phyloP scores from a whole-genome alignment of 371 early-diverging fungal genomes.

The Rhizomucor pusillus region DNA sequence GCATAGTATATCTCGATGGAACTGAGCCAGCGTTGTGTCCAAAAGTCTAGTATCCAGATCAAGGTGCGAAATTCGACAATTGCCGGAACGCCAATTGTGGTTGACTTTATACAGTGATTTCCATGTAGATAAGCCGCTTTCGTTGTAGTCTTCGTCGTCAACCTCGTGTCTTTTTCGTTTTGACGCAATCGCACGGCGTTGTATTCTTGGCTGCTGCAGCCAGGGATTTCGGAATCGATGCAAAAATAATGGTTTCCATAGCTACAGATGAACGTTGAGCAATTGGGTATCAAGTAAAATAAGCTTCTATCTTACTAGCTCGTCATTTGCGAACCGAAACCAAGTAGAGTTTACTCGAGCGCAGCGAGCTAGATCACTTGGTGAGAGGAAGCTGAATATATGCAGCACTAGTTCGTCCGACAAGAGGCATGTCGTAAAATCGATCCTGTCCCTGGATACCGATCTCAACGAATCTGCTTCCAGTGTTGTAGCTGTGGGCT shows the following conservation, averaged over 20 bases:
- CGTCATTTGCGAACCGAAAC: slow-evolving; percentile 45
- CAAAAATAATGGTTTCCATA: slow-evolving; percentile 50
- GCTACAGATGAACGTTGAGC: slow-evolving; percentile 12
- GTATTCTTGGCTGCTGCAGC: slow-evolving; percentile 1
- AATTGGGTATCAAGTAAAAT: not conserved
- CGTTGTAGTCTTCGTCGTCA: not conserved
- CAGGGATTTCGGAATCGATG: slow-evolving; percentile 25
- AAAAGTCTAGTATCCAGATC: slow-evolving; percentile 1
- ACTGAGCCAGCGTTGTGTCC: slow-evolving; percentile 9
- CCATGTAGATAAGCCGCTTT: slow-evolving; percentile 26
- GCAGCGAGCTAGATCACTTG: slow-evolving; percentile 41
- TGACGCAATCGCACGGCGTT: not conserved
- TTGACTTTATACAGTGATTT: slow-evolving; percentile 38
- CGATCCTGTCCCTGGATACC: slow-evolving; percentile 5
- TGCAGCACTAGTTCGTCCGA: slow-evolving; percentile 48
- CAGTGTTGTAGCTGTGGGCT: not conserved
- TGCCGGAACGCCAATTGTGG: slow-evolving; percentile 46
- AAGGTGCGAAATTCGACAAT: slow-evolving; percentile 23
- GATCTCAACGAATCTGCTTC: not conserved
- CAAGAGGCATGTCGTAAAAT: slow-evolving; percentile 26
- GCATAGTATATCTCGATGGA: slow-evolving; percentile 14
- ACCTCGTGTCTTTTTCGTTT: not conserved
- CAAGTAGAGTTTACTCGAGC: slow-evolving; percentile 37
- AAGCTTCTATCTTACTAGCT: slow-evolving; percentile 26
- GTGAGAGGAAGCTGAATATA: slow-evolving; percentile 42